These are phyloP conservation scores for Elongisporangium anandrum DNA, from an alignment of 352 stramenopile genomes.

Conservation along the genomic window DNA sequence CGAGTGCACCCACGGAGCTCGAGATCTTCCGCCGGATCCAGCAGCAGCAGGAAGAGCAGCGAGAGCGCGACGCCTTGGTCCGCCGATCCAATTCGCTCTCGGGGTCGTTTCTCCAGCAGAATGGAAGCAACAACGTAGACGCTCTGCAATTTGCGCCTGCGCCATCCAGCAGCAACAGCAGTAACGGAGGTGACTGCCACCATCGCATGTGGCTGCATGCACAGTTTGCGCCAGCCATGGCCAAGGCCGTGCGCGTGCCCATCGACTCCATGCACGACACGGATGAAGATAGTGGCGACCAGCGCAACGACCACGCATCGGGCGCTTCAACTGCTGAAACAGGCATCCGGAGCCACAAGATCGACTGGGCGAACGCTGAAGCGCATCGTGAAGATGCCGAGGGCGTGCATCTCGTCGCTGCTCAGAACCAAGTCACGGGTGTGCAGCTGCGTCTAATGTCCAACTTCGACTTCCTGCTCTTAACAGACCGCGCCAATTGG, in stretches of 20 bases:
- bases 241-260: constrained; percentile 23
- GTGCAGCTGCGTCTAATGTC: constrained; percentile 53
- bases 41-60: constrained; percentile 1
- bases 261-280: constrained; percentile 27
- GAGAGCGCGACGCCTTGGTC: neutral
- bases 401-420: constrained; percentile 36
- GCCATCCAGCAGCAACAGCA: constrained; percentile 1
- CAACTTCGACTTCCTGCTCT: constrained; percentile 46
- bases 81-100: constrained; percentile 5
- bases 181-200: neutral
- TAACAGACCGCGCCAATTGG: constrained; percentile 56
- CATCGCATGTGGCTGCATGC: constrained; percentile 38
- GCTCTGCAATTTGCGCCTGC: constrained; percentile 2
- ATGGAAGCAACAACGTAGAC: constrained; percentile 12
- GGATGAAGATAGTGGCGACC: constrained; percentile 24
- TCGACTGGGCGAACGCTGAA: neutral
- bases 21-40: neutral
- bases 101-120: constrained; percentile 23
- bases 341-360: neutral
- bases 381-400: constrained; percentile 27
- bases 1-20: constrained; percentile 1
- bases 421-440: constrained; percentile 49
- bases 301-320: constrained; percentile 17
- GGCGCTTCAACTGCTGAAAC: neutral
- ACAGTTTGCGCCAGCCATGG: constrained; percentile 50